Percentiles rank a stretch among this genome's conserved stretches.
phyloP scores from a whole-genome alignment of 1,139 yeast genomes.

The Kodamaea anthophila region DNA sequence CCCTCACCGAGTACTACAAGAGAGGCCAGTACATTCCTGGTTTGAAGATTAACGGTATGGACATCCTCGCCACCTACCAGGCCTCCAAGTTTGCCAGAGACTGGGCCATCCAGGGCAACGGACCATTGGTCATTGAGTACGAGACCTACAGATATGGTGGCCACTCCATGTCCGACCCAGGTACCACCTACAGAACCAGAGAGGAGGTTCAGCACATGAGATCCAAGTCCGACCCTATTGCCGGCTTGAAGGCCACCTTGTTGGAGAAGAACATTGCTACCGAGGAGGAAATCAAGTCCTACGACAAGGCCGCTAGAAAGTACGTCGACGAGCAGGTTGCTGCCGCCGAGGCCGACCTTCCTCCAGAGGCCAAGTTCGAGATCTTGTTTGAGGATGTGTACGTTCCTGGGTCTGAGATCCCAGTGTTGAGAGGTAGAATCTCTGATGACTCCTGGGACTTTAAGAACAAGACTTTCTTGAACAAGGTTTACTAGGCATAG shows the following conservation, averaged over 20 bases:
- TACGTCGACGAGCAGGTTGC: slow-evolving; percentile 92
- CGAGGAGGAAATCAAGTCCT: slow-evolving; percentile 88
- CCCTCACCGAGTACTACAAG: slow-evolving; percentile 93
- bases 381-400: slow-evolving; percentile 95
- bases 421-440: slow-evolving; percentile 92
- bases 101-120: slow-evolving; percentile 90
- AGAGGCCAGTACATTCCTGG: slow-evolving; percentile 99
- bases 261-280: slow-evolving; percentile 79
- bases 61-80: slow-evolving; percentile 87
- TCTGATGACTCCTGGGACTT: slow-evolving; percentile 90
- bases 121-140: slow-evolving; percentile 92
- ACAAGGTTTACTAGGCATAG: slow-evolving; percentile 37
- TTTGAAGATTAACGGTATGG: slow-evolving; percentile 98
- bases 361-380: slow-evolving; percentile 94
- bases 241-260: slow-evolving; percentile 85
- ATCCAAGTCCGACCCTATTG: slow-evolving; percentile 95
- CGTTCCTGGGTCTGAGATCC: slow-evolving; percentile 90
- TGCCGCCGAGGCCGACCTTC: slow-evolving; percentile 87
- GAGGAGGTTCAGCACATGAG: slow-evolving; percentile 99
- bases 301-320: slow-evolving; percentile 94
- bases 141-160: slow-evolving; percentile 99
- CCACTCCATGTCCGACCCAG: slow-evolving; percentile 99
- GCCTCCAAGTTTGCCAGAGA: slow-evolving; percentile 97
- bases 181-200: slow-evolving; percentile 99
- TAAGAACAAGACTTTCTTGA: slow-evolving; percentile 63